Evolutionary conservation across 2,329 filamentous ascomycete species (phyloP).

Genomic region (Didymella pinodella): DNA sequence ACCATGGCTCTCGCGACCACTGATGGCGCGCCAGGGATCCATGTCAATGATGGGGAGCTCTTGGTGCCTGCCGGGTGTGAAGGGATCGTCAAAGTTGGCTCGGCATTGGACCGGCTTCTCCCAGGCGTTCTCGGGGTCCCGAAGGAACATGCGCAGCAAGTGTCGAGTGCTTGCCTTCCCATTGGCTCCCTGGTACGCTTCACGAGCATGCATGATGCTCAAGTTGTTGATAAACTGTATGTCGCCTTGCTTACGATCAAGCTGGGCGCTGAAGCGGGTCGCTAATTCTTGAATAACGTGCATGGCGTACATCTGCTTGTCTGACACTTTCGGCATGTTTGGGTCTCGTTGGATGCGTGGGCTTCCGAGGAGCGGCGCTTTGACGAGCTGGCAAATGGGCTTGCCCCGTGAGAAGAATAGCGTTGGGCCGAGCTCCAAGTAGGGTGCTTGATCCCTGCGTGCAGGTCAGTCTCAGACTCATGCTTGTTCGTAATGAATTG

Average conservation of each 20-base stretch:
- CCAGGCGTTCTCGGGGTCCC: slow-evolving; percentile 47
- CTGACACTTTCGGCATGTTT: slow-evolving; percentile 42
- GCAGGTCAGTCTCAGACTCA: slow-evolving; percentile 4
- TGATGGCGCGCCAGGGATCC: slow-evolving; percentile 50
- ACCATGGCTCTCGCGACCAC: slow-evolving; percentile 50
- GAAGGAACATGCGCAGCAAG: slow-evolving; percentile 50
- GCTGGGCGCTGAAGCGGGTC: slow-evolving; percentile 37
- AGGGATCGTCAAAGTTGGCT: slow-evolving; percentile 46
- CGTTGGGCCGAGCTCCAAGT: slow-evolving; percentile 46
- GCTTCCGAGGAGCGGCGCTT: slow-evolving; percentile 49
- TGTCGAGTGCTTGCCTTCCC: slow-evolving; percentile 42
- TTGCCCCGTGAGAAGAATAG: slow-evolving; percentile 48
- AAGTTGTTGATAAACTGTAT: slow-evolving; percentile 51
- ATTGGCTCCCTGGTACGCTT: slow-evolving; percentile 40
- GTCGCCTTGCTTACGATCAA: slow-evolving; percentile 48
- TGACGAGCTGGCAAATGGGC: slow-evolving; percentile 50
- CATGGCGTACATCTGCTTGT: slow-evolving; percentile 42
- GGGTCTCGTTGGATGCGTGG: slow-evolving; percentile 41
- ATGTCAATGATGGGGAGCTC: slow-evolving; percentile 45
- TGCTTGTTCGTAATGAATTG: not conserved
- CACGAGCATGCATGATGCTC: slow-evolving; percentile 49
- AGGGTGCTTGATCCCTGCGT: slow-evolving; percentile 37
- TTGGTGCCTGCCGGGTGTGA: slow-evolving; percentile 40
- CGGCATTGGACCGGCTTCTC: slow-evolving; percentile 40
- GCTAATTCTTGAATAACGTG: slow-evolving; percentile 41